Base-by-base conservation (phyloP, 2,329 filamentous ascomycete species). In the Parastagonospora nodorum region DNA sequence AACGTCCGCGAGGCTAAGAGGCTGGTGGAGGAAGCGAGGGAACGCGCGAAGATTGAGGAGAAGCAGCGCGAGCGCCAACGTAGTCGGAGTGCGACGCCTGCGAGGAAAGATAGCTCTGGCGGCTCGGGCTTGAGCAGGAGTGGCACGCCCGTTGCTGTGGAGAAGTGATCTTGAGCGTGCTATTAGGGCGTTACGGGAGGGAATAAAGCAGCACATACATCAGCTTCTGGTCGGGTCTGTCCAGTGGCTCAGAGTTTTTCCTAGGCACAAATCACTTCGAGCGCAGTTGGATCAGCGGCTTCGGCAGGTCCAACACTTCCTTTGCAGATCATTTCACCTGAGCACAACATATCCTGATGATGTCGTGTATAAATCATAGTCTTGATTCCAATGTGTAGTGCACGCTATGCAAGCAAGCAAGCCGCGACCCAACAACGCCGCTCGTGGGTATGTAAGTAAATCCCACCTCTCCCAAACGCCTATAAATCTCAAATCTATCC, bases 11-110 rank as follows among this genome's bases (percentile, higher is more conserved):
- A 71, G 43, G 63, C 63, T 16, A 71, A 71, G 60, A 53, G 68
- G 15, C 53, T 68, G 4, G 70, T 73, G 0, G 70, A 74, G 36
- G 68, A 74, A 27, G 71, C 70, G 11, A 47, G 68, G 14, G 68
- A 69, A 49, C 48, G 63, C 1, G 66, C 71, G 3, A 62, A 69
- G 30, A 63, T 64, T 8, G 68, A 71, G 27, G 67, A 70, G 44
- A 50, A 64, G 16, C 61, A 68, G 39, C 50, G 62, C 4, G 64
- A 67, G 19, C 42, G 57, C 27, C 61, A 64, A 39, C 53, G 64
- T 15, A 65, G 60, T 49, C 42, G 63, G 27, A 68, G 65, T 38
- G 55, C 52, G 2, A 69, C 67, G 9, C 67, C 67, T 1, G 57
- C 64, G 8, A 48, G 61, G 9, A 61, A 53, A 4, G 61, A 64